phyloP scores from a whole-genome alignment of 106 monocot genomes.

The Ottelia alismoides region DNA sequence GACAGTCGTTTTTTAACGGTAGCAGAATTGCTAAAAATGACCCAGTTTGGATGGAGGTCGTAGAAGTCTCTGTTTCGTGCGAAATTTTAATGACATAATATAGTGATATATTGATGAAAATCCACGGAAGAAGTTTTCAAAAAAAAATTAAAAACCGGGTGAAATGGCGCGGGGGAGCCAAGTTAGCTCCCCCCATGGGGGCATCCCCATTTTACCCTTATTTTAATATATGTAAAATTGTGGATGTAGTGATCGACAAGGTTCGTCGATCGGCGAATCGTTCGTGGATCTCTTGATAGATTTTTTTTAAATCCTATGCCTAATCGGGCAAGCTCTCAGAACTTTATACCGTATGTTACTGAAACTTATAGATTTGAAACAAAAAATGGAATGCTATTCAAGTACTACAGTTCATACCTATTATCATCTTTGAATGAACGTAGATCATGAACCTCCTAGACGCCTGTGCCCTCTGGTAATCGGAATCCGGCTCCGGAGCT shows the following conservation, averaged over 20 bases:
- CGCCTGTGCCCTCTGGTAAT: conserved; percentile 35
- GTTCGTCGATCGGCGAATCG: neutral
- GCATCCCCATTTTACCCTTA: neutral
- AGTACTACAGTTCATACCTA: conserved; percentile 23
- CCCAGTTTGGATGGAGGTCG: too few relatives aligned
- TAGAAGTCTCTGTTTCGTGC: too few relatives aligned
- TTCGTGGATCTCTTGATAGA: neutral
- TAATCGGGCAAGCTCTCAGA: neutral
- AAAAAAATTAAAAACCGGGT: too few relatives aligned
- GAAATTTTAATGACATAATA: too few relatives aligned
- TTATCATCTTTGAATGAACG: conserved; percentile 70
- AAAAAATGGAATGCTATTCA: neutral
- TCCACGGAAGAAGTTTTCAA: too few relatives aligned
- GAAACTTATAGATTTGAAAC: neutral
- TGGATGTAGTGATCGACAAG: conserved; percentile 26
- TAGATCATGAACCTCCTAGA: conserved; percentile 65
- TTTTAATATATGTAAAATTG: neutral
- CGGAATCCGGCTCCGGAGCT: conserved; percentile 24
- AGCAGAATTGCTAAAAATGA: too few relatives aligned
- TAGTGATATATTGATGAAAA: too few relatives aligned
- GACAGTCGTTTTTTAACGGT: too few relatives aligned
- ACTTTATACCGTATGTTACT: neutral
- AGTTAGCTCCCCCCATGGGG: too few relatives aligned
- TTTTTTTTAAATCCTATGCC: neutral
- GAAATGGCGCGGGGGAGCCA: too few relatives aligned